A percentile compares a stretch with the other conserved stretches of the same genome.
Evolutionary conservation across 306 rosid species (phyloP).

Genomic region (Macrotyloma uniflorum): DNA sequence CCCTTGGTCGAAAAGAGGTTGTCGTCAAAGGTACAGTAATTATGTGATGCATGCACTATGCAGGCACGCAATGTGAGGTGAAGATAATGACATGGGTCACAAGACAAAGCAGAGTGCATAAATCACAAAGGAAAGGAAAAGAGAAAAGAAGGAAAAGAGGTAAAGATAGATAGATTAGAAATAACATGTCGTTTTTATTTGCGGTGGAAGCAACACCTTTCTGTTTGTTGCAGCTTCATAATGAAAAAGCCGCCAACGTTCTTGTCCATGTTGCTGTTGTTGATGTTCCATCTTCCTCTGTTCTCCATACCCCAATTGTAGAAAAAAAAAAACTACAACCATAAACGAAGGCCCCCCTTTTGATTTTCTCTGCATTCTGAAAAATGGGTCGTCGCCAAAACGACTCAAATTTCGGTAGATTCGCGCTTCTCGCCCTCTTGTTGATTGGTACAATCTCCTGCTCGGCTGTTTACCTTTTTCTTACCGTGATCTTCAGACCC

Average conservation of each 20-base stretch:
- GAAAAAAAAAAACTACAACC: neutral
- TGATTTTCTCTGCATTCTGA: constrained; percentile 28
- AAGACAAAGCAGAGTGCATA: neutral
- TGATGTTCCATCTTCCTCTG: neutral
- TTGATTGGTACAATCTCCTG: constrained; percentile 62
- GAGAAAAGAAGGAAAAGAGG: neutral
- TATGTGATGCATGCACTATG: neutral
- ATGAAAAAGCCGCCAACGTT: constrained; percentile 32
- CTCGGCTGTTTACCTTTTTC: constrained; percentile 52
- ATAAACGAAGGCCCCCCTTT: neutral
- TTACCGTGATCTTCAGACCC: constrained; percentile 37
- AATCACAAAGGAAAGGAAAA: neutral
- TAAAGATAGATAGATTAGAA: neutral
- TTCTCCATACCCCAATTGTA: neutral
- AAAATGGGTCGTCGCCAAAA: constrained; percentile 76
- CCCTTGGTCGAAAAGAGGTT: neutral
- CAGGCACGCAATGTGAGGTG: neutral
- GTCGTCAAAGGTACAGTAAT: neutral
- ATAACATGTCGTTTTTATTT: constrained; percentile 16
- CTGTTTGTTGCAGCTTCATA: neutral
- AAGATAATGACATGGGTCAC: neutral
- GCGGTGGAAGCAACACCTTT: constrained; percentile 10
- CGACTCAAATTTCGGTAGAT: constrained; percentile 58
- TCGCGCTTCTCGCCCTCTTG: constrained; percentile 51
- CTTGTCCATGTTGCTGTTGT: neutral